phyloP scores from a whole-genome alignment of 148 eudicot genomes.

The Linanthus parryae region DNA sequence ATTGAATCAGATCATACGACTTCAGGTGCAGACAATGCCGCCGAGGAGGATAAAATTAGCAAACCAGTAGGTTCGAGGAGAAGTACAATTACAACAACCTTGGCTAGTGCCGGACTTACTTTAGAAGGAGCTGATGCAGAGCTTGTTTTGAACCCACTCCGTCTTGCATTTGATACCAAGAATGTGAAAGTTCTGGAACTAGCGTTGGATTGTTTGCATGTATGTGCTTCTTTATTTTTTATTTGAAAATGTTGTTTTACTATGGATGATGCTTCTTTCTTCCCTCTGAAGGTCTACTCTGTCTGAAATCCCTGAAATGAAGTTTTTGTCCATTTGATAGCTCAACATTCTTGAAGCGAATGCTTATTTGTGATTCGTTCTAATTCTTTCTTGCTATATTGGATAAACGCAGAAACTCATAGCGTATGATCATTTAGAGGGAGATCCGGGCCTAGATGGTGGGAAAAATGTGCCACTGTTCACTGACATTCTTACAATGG shows the following conservation, averaged over 20 bases:
- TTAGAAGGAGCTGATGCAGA: constrained; percentile 79
- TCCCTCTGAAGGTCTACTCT: no score
- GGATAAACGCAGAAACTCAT: constrained; percentile 76
- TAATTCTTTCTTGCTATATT: no score
- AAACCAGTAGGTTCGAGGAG: constrained; percentile 25
- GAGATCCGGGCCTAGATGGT: constrained; percentile 97
- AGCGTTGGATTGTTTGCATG: constrained; percentile 98
- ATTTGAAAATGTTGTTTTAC: neutral
- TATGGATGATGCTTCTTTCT: no score
- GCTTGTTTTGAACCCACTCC: constrained; percentile 81
- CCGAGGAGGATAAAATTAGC: constrained; percentile 28
- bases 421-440: constrained; percentile 94
- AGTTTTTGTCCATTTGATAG: neutral
- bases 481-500: constrained; percentile 76
- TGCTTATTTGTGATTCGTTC: neutral
- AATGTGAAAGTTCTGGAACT: constrained; percentile 70
- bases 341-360: neutral
- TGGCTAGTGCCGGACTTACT: constrained; percentile 77
- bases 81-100: constrained; percentile 50
- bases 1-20: constrained; percentile 33
- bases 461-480: constrained; percentile 69
- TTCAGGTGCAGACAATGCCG: constrained; percentile 24
- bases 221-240: constrained; percentile 32
- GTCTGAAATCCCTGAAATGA: no score
- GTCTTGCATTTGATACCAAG: constrained; percentile 94